A percentile compares a stretch with the other conserved stretches of the same genome.
Evolutionary conservation across 2,329 filamentous ascomycete species (phyloP).

Genomic region (Colletotrichum sp.): DNA sequence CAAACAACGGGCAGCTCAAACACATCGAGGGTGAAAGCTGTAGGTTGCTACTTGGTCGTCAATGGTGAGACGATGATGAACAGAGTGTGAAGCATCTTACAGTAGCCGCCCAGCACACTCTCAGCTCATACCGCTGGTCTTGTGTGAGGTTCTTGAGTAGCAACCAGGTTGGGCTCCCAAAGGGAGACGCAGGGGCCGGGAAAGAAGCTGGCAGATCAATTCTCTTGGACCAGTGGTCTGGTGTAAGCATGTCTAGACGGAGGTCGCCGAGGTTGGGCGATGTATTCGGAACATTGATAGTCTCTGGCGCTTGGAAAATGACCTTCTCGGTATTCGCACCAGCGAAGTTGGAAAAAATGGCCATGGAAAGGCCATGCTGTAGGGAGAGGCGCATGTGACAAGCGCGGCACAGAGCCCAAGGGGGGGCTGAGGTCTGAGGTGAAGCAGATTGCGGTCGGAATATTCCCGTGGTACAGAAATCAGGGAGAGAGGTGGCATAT

Average conservation of each 20-base stretch:
- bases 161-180: constrained; percentile 77
- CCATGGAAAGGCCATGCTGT: background rate
- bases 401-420: background rate
- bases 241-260: constrained; percentile 69
- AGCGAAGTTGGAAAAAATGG: background rate
- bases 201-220: constrained; percentile 73
- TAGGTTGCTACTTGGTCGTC: constrained; percentile 74
- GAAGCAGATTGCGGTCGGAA: background rate
- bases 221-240: constrained; percentile 59
- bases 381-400: background rate
- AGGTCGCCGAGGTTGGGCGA: constrained; percentile 65
- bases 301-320: constrained; percentile 79
- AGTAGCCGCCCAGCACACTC: constrained; percentile 92
- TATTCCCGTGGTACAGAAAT: background rate
- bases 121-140: constrained; percentile 84
- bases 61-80: background rate
- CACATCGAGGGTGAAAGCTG: constrained; percentile 73
- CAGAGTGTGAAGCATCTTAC: constrained; percentile 57
- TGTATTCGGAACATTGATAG: constrained; percentile 58
- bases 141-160: constrained; percentile 73
- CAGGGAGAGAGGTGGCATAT: background rate
- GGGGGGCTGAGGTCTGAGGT: background rate
- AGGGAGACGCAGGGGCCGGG: constrained; percentile 55
- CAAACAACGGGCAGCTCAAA: constrained; percentile 68
- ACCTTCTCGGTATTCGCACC: constrained; percentile 87